Percentiles rank a stretch among this genome's conserved stretches.
Evolutionary conservation across 1,284 basidiomycete genomes (phyloP).

Genomic region (Rhodotorula glutinis): DNA sequence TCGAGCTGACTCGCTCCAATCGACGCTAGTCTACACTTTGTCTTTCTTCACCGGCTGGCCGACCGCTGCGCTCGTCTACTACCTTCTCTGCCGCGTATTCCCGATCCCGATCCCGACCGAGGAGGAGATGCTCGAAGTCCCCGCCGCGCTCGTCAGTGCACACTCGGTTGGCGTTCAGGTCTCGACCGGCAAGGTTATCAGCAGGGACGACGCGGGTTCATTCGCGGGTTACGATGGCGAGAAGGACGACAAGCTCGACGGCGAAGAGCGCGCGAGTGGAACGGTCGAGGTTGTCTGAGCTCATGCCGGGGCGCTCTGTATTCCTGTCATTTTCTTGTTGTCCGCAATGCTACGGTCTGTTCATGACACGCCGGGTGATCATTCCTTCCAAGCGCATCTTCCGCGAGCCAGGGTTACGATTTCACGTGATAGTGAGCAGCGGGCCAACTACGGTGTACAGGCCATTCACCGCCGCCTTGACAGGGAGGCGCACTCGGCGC

Average conservation of each 20-base stretch:
- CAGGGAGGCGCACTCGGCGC: too few species aligned
- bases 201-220: background rate
- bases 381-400: too few species aligned
- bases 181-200: background rate
- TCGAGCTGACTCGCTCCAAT: conserved; percentile 5
- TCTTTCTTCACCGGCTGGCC: conserved; percentile 58
- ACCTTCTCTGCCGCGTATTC: conserved; percentile 53
- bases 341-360: too few species aligned
- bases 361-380: too few species aligned
- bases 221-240: background rate
- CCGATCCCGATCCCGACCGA: conserved; percentile 19
- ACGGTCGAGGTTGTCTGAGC: conserved; percentile 2
- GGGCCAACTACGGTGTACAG: too few species aligned
- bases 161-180: background rate
- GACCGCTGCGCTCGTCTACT: conserved; percentile 65
- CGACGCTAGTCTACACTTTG: conserved; percentile 36
- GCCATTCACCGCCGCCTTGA: too few species aligned
- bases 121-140: conserved; percentile 13
- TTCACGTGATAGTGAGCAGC: background rate
- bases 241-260: conserved; percentile 1
- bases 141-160: background rate
- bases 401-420: too few species aligned
- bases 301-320: background rate
- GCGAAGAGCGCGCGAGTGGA: background rate
- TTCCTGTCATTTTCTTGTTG: background rate